Evolutionary conservation across 306 rosid species (phyloP).

Genomic region (barrel medic (Medicago truncatula)): MtrunA17r5.0-ANR NC_053044.1:26868001-26868500

Average conservation of each 20-base stretch:
- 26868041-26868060: no score
- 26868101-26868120: no score
- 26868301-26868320: slow-evolving; percentile 36
- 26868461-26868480: slow-evolving; percentile 48
- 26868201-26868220: no score
- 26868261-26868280: neutral
- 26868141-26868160: no score
- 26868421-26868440: slow-evolving; percentile 41
- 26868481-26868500: slow-evolving; percentile 47
- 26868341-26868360: slow-evolving; percentile 32
- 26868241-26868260: neutral
- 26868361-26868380: slow-evolving; percentile 44
- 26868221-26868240: no score
- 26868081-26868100: no score
- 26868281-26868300: slow-evolving; percentile 13
- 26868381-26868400: slow-evolving; percentile 40
- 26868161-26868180: no score
- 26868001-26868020: no score
- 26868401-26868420: slow-evolving; percentile 45
- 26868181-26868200: no score
- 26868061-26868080: no score
- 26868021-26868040: no score
- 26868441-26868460: slow-evolving; percentile 37
- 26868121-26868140: no score
- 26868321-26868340: slow-evolving; percentile 7